Base-by-base conservation (phyloP, 75 land plant genomes). In the Pseudotsuga menziesii region DNA sequence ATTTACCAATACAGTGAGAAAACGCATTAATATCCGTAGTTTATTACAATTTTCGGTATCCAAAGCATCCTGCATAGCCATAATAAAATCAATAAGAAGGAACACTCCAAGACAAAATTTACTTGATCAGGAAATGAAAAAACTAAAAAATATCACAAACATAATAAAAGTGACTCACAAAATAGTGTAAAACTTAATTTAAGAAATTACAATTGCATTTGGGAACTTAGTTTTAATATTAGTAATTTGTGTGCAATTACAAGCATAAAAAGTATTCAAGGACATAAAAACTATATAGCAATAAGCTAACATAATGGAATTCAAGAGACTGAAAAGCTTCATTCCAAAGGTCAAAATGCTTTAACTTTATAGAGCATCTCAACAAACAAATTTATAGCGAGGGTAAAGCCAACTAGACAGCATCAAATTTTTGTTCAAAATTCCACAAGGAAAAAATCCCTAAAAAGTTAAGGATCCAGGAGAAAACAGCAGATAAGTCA, bases 1-100 rank as follows among this genome's bases (percentile, higher is more conserved):
- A 29, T 29, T 62, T 88, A 94, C 97, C 92, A 97, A 78, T 57
- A 77, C 91, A 56, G 98, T 89, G 17, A 92, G 75, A 78, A 97
- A 94, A 12, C 99, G 83, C 80, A 89, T 77, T 66, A 91, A 74
- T 69, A 94, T 84, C 13, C 99, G 94, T 52, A 94, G 83, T 75
- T 83, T 91, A 77, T 94, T 81, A 75, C 95, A 92, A 60, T 89
- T 76, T 58, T 84, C 98, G 17, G 81, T 56, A 57, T 85, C 75
- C 61, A 97, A 66, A 0, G 99, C 95, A 58, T 87, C 93, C 98
- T 97, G 94, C 56, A 88, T 73, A 75, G 22, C 25, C 1, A 32
- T 32, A 52, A n/a, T 19, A 29, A 22, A 9, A 56, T 29, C 52
- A 69, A 13, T 27, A 44, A 4, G 3, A 22, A 54, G 71, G 27